A percentile compares a stretch with the other conserved stretches of the same genome.
phyloP scores from a whole-genome alignment of 1,284 basidiomycete genomes.

The Cutaneotrichosporon spelunceum region DNA sequence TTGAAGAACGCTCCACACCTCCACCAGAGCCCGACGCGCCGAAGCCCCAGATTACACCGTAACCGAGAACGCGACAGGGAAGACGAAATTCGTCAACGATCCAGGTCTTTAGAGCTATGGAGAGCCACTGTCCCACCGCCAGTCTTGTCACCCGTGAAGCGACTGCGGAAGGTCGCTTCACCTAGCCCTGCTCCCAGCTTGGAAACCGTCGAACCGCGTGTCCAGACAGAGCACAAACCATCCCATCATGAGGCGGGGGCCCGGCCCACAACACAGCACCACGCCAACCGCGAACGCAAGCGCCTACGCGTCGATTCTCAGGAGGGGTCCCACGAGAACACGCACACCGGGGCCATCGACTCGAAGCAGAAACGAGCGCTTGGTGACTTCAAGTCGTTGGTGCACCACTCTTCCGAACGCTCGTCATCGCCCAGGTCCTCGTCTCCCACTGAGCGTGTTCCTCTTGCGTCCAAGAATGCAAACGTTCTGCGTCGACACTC shows the following conservation, averaged over 20 bases:
- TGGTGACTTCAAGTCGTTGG: slow-evolving; percentile 22
- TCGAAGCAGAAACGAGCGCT: slow-evolving; percentile 8
- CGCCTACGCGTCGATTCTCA: slow-evolving; percentile 7
- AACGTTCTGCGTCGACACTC: slow-evolving; percentile 16
- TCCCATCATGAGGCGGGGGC: slow-evolving; percentile 7
- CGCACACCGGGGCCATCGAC: neutral
- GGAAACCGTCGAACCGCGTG: neutral
- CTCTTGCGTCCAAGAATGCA: neutral
- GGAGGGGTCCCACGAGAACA: slow-evolving; percentile 2
- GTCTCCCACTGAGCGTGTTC: slow-evolving; percentile 14
- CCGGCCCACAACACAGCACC: slow-evolving; percentile 2
- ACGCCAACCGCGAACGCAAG: slow-evolving; percentile 13
- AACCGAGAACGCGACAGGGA: neutral
- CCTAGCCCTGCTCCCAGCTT: neutral
- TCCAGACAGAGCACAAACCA: neutral
- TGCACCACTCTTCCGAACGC: slow-evolving; percentile 18
- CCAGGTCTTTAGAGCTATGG: neutral
- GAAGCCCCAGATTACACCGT: neutral
- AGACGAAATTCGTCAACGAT: neutral
- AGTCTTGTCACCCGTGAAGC: neutral
- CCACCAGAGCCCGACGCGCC: neutral
- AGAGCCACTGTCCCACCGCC: neutral
- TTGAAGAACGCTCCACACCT: neutral
- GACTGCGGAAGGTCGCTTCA: neutral
- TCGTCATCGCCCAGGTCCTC: slow-evolving; percentile 19